Conservation (phyloP, 768 basidiomycete genomes). For the Solioccasus polychromus region DNA sequence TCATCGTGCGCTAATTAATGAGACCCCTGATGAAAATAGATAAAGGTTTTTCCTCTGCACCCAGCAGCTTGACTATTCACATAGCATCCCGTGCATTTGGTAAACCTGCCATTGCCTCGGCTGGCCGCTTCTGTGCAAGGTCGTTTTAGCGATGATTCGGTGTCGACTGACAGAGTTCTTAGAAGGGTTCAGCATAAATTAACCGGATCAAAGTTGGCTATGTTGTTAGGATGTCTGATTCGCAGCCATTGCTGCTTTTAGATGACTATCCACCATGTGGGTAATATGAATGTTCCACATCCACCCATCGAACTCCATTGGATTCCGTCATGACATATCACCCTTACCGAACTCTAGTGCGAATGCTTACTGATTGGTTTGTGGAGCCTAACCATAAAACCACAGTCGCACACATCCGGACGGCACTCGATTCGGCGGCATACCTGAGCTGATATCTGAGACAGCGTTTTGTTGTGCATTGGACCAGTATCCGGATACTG, state of each 20-base stretch:
- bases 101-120: conserved; percentile 60
- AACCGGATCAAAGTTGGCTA: conserved; percentile 45
- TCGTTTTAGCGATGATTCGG: background rate
- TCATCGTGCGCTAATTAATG: background rate
- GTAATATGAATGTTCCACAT: conserved; percentile 33
- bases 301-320: conserved; percentile 65
- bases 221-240: conserved; percentile 55
- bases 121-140: conserved; percentile 41
- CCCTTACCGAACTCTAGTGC: conserved; percentile 77
- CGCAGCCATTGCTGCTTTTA: background rate
- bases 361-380: conserved; percentile 21
- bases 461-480: conserved; percentile 63
- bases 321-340: conserved; percentile 85
- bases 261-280: conserved; percentile 67
- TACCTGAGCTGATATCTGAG: conserved; percentile 43
- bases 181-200: conserved; percentile 29
- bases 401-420: conserved; percentile 23
- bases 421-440: conserved; percentile 1
- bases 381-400: conserved; percentile 2
- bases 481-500: conserved; percentile 68
- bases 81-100: conserved; percentile 58
- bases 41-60: conserved; percentile 8
- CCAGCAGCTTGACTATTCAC: conserved; percentile 43
- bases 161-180: conserved; percentile 1
- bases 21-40: conserved; percentile 12